Evolutionary conservation across 805 yeast genomes (phyloP).

Genomic region (Metschnikowia cubensis): DNA sequence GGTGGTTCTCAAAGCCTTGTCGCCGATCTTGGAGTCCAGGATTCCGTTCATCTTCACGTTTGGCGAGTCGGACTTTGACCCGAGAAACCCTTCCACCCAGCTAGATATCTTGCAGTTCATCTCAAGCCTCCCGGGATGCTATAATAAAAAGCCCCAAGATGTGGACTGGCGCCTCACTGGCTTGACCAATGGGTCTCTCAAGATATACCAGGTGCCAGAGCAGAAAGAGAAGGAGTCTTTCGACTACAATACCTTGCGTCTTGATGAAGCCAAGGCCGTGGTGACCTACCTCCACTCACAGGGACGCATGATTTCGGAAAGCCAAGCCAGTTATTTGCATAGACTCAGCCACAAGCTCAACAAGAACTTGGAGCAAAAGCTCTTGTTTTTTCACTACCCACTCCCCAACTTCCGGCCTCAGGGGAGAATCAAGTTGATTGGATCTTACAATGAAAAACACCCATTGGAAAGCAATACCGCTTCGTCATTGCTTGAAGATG

Average conservation of each 20-base stretch:
- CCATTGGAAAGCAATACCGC: conserved; percentile 28
- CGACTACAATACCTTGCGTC: conserved; percentile 9
- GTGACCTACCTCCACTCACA: conserved; percentile 35
- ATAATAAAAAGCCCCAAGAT: conserved; percentile 21
- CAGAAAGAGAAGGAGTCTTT: neutral
- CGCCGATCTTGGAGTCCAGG: conserved; percentile 29
- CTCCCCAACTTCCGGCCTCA: conserved; percentile 40
- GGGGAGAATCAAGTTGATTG: conserved; percentile 37
- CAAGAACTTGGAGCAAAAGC: conserved; percentile 20
- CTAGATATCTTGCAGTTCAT: conserved; percentile 25
- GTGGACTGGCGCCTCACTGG: conserved; percentile 28
- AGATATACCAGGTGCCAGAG: conserved; percentile 16
- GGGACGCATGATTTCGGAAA: conserved; percentile 23
- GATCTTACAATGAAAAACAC: conserved; percentile 36
- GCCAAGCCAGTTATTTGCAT: conserved; percentile 35
- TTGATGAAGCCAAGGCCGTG: conserved; percentile 19
- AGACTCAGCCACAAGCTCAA: conserved; percentile 17
- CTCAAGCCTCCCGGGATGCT: conserved; percentile 34
- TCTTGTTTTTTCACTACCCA: conserved; percentile 39
- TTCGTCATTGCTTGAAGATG: conserved; percentile 29
- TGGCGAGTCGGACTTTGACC: conserved; percentile 33
- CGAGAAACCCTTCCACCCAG: conserved; percentile 9
- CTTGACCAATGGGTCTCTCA: conserved; percentile 34
- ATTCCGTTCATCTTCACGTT: conserved; percentile 36
- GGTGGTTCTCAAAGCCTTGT: conserved; percentile 27